These are phyloP conservation scores for Pythium oligandrum DNA, from an alignment of 352 stramenopile species.

Conservation along the genomic window DNA sequence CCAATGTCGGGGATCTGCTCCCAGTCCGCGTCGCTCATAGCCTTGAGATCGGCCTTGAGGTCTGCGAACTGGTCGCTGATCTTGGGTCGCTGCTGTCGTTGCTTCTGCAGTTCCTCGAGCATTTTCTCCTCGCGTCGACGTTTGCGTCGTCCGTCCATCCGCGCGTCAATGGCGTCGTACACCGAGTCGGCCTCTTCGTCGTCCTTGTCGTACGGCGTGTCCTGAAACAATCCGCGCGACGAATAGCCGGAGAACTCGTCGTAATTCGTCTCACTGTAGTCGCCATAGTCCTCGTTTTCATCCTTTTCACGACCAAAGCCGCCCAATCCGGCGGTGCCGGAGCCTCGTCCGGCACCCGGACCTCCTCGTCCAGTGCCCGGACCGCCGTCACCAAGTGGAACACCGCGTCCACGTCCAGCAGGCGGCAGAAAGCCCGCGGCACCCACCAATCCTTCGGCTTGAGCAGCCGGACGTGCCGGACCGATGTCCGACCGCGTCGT, in stretches of 20 bases:
- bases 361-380: constrained; percentile 9
- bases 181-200: constrained; percentile 96
- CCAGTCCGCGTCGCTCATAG: constrained; percentile 94
- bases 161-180: constrained; percentile 94
- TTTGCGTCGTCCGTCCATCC: constrained; percentile 92
- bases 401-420: constrained; percentile 79
- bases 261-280: constrained; percentile 92
- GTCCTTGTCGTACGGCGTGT: constrained; percentile 94
- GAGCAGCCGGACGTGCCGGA: constrained; percentile 67
- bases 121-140: constrained; percentile 77
- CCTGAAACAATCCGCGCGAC: constrained; percentile 81
- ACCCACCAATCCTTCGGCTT: constrained; percentile 56
- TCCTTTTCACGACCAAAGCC: constrained; percentile 83
- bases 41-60: constrained; percentile 91
- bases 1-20: constrained; percentile 95
- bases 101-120: constrained; percentile 86
- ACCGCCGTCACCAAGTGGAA: constrained; percentile 18
- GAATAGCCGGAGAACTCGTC: constrained; percentile 89
- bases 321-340: constrained; percentile 72
- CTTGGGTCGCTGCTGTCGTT: constrained; percentile 84
- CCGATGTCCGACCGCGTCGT: constrained; percentile 97
- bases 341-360: constrained; percentile 49
- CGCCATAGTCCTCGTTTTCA: constrained; percentile 81
- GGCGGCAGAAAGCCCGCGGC: constrained; percentile 77
- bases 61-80: constrained; percentile 98